Conservation (phyloP, 352 stramenopile species). For the Albugo laibachii region DNA sequence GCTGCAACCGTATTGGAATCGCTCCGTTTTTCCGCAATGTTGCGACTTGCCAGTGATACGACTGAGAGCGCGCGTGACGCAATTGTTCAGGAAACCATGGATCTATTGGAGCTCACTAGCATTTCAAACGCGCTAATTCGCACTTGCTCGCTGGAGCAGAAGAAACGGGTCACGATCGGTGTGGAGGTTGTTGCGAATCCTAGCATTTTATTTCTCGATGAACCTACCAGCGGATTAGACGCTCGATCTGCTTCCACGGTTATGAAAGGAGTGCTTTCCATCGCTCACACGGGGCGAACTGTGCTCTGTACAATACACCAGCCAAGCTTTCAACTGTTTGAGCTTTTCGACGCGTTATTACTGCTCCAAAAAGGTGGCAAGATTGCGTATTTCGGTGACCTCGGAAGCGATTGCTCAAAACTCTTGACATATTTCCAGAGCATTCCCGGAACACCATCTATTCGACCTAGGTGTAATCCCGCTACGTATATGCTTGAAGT, state of each 20-base stretch:
- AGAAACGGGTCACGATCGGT: slow-evolving; percentile 54
- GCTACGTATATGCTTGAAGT: slow-evolving; percentile 80
- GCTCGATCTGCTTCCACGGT: slow-evolving; percentile 22
- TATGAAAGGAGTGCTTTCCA: slow-evolving; percentile 16
- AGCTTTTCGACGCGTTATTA: slow-evolving; percentile 19
- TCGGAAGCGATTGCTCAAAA: slow-evolving; percentile 64
- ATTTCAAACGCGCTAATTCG: slow-evolving; percentile 26
- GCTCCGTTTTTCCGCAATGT: slow-evolving; percentile 51
- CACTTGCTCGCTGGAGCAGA: slow-evolving; percentile 35
- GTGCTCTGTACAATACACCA: slow-evolving; percentile 74
- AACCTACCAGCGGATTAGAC: slow-evolving; percentile 38
- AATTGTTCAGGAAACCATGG: slow-evolving; percentile 16
- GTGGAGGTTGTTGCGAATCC: slow-evolving; percentile 65
- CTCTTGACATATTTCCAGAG: slow-evolving; percentile 81
- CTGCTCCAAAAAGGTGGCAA: slow-evolving; percentile 25
- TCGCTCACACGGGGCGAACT: slow-evolving; percentile 55
- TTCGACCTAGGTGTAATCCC: slow-evolving; percentile 68
- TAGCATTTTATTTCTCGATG: slow-evolving; percentile 55
- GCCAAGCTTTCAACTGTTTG: slow-evolving; percentile 31
- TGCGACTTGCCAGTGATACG: slow-evolving; percentile 25
- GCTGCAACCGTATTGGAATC: slow-evolving; percentile 78
- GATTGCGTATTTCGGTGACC: slow-evolving; percentile 69
- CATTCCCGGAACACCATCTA: slow-evolving; percentile 44
- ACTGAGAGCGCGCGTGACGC: slow-evolving; percentile 7
- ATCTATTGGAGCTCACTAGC: slow-evolving; percentile 19